phyloP scores from a whole-genome alignment of 495 filamentous ascomycete species.

The Glonium stellatum region DNA sequence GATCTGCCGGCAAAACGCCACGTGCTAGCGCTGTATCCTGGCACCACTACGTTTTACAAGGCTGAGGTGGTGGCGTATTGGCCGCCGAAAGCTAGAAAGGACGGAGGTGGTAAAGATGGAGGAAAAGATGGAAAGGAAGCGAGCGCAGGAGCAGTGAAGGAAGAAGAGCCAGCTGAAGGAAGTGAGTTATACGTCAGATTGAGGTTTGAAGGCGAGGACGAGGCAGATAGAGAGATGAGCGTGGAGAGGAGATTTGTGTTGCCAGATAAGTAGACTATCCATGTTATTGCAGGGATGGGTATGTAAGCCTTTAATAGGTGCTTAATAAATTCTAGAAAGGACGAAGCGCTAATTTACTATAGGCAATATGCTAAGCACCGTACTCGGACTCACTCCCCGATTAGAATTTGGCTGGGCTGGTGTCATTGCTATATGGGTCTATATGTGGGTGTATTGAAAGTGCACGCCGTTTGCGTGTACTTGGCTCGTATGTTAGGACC shows the following conservation, averaged over 20 bases:
- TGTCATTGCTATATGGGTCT: too few relatives aligned
- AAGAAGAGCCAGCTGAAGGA: slow-evolving; percentile 8
- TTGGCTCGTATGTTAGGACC: too few relatives aligned
- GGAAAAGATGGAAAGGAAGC: slow-evolving; percentile 10
- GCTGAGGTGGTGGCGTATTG: slow-evolving; percentile 59
- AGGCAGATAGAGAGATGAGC: slow-evolving; percentile 34
- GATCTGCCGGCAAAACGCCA: slow-evolving; percentile 36
- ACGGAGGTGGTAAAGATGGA: background rate
- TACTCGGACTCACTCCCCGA: too few relatives aligned
- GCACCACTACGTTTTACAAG: slow-evolving; percentile 95
- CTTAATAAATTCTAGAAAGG: too few relatives aligned
- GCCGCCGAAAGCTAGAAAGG: slow-evolving; percentile 5
- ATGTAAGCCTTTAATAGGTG: too few relatives aligned
- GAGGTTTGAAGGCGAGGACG: slow-evolving; percentile 39
- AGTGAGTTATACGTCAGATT: slow-evolving; percentile 26
- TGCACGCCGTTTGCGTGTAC: too few relatives aligned
- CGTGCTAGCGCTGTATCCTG: slow-evolving; percentile 54
- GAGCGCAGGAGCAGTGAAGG: background rate
- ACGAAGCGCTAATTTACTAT: too few relatives aligned
- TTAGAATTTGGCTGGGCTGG: too few relatives aligned
- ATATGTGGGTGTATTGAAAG: too few relatives aligned
- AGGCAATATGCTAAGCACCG: too few relatives aligned
- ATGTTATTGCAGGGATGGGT: too few relatives aligned
- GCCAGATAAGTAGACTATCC: slow-evolving; percentile 20
- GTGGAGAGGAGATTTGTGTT: slow-evolving; percentile 39